These are phyloP conservation scores for Alternaria panax DNA, from an alignment of 2,329 filamentous ascomycete genomes.

Conservation along the genomic window DNA sequence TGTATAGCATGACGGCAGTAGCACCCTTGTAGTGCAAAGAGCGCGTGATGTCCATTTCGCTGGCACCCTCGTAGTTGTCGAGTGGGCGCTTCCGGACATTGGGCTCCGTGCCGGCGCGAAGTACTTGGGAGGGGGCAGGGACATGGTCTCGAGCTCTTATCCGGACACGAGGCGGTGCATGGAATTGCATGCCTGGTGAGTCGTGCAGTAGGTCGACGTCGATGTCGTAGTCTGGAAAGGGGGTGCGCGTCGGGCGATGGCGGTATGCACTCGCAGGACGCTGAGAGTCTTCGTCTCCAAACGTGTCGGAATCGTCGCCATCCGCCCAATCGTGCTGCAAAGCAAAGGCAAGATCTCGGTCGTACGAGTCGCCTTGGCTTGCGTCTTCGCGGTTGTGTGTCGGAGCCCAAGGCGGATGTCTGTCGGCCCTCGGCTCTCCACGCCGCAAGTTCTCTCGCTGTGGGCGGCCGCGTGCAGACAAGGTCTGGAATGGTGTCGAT, in stretches of 20 bases:
- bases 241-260: neutral
- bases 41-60: conserved; percentile 19
- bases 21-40: conserved; percentile 31
- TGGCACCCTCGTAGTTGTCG: conserved; percentile 25
- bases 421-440: conserved; percentile 1
- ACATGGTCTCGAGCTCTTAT: neutral
- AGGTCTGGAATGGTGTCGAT: neutral
- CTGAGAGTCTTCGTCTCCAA: neutral
- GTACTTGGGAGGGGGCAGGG: neutral
- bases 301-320: conserved; percentile 5
- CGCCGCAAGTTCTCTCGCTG: conserved; percentile 2
- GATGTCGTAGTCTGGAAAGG: neutral
- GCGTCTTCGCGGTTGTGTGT: conserved; percentile 1
- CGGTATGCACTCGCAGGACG: neutral
- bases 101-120: conserved; percentile 2
- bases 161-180: neutral
- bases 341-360: conserved; percentile 18
- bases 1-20: conserved; percentile 35
- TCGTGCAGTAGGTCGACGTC: neutral
- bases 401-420: conserved; percentile 6
- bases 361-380: neutral
- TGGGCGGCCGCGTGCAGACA: neutral
- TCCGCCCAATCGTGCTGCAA: conserved; percentile 16
- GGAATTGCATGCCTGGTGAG: neutral
- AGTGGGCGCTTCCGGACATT: conserved; percentile 25